Percentiles rank a stretch among this genome's conserved stretches.
phyloP scores from a whole-genome alignment of 1,139 yeast genomes.

The Blastobotrys petasosporus region DNA sequence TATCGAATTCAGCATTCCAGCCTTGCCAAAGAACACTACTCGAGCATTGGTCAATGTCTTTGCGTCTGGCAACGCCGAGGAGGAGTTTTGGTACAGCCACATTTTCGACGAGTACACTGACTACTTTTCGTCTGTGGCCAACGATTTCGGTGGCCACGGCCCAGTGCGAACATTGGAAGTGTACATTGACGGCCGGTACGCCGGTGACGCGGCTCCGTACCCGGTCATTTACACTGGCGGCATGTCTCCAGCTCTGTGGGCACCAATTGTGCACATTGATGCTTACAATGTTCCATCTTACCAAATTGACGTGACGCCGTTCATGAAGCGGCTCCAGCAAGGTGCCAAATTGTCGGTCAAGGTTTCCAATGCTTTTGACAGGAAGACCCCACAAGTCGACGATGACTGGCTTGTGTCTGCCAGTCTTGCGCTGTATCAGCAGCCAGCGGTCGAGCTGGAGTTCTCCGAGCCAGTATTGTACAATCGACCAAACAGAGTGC shows the following conservation, averaged over 20 bases:
- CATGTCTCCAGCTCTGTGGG: conserved; percentile 70
- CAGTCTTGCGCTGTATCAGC: conserved; percentile 60
- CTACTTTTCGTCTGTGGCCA: conserved; percentile 29
- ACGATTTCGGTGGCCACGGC: conserved; percentile 50
- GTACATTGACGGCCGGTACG: conserved; percentile 29
- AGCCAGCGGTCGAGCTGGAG: conserved; percentile 24
- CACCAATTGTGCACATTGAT: conserved; percentile 63
- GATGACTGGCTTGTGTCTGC: conserved; percentile 68
- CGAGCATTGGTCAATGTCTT: conserved; percentile 53
- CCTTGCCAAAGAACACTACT: conserved; percentile 51
- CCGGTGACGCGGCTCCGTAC: conserved; percentile 36
- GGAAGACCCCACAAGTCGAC: conserved; percentile 36
- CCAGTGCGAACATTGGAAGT: conserved; percentile 36
- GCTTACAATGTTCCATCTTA: conserved; percentile 68
- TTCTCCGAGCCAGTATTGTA: conserved; percentile 17
- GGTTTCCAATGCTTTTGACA: conserved; percentile 48
- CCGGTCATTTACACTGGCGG: conserved; percentile 71
- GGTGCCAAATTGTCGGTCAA: conserved; percentile 28
- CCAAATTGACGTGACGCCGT: conserved; percentile 60
- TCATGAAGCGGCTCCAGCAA: conserved; percentile 58
- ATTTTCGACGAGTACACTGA: conserved; percentile 45
- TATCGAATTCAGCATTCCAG: conserved; percentile 29
- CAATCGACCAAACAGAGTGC: not conserved
- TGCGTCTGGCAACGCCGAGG: conserved; percentile 70
- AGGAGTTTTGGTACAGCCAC: conserved; percentile 80